A percentile compares a stretch with the other conserved stretches of the same genome.
These are phyloP conservation scores for Diospyros lotus DNA, from an alignment of 148 eudicot genomes.

Conservation along the genomic window DNA sequence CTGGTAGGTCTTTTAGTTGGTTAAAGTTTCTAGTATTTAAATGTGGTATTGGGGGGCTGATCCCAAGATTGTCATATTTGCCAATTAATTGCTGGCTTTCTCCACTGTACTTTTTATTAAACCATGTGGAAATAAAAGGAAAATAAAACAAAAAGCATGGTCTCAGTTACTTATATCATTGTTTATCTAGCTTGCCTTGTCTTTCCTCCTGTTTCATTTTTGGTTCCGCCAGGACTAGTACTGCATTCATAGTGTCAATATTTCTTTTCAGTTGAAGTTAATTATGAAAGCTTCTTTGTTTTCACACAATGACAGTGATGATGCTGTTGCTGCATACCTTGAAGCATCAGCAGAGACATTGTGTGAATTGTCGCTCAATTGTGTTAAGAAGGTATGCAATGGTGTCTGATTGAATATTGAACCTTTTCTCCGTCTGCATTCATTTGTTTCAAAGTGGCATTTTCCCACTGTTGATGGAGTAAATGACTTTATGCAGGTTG, in stretches of 20 bases:
- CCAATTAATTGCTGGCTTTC: too few species aligned
- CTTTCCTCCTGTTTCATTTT: background rate
- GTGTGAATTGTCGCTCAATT: conserved; percentile 61
- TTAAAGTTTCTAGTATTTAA: background rate
- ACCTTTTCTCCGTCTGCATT: too few species aligned
- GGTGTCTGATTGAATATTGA: background rate
- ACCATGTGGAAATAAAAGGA: too few species aligned
- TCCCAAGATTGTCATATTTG: background rate
- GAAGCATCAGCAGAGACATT: conserved; percentile 63
- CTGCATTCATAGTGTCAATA: too few species aligned
- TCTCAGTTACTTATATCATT: background rate
- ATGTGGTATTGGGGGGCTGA: background rate
- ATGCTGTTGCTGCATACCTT: conserved; percentile 88
- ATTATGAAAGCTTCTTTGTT: conserved; percentile 4
- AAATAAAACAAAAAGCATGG: too few species aligned
- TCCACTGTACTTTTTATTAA: too few species aligned
- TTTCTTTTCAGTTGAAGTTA: too few species aligned
- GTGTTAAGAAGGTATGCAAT: conserved; percentile 47
- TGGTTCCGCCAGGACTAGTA: background rate
- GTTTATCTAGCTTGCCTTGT: background rate
- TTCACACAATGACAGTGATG: conserved; percentile 58
- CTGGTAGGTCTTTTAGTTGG: background rate
- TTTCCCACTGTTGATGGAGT: background rate
- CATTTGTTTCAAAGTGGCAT: background rate
- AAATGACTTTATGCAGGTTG: conserved; percentile 42